A percentile compares a stretch with the other conserved stretches of the same genome.
Conservation (phyloP, 805 yeast species). For the Metschnikowia reukaufii region DNA sequence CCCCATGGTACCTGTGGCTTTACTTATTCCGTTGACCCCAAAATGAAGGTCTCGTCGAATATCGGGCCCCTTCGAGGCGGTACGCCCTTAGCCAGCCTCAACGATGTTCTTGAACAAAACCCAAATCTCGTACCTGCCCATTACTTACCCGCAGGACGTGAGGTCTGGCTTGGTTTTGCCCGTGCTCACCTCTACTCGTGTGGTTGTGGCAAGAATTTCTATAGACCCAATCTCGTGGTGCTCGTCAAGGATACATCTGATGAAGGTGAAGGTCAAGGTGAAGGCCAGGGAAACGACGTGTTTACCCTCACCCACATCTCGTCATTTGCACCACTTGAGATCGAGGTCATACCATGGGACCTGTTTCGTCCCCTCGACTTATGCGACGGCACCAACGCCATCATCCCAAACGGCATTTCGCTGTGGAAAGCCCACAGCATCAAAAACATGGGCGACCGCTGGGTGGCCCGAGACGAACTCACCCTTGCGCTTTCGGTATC, state of each 20-base stretch:
- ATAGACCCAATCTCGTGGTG: conserved; percentile 45
- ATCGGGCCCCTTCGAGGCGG: conserved; percentile 31
- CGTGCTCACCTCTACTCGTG: conserved; percentile 44
- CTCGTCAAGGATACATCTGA: conserved; percentile 27
- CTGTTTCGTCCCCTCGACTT: conserved; percentile 29
- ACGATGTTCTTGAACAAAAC: neutral
- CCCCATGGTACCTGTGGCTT: conserved; percentile 28
- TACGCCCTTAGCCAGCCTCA: conserved; percentile 19
- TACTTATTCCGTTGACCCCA: conserved; percentile 6
- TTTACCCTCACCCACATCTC: conserved; percentile 32
- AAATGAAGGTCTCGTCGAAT: conserved; percentile 6
- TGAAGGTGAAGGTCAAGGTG: neutral
- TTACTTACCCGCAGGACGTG: conserved; percentile 28
- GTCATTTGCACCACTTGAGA: conserved; percentile 32
- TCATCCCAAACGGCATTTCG: conserved; percentile 48
- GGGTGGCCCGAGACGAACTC: conserved; percentile 26
- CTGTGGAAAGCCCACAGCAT: conserved; percentile 31
- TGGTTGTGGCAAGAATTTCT: conserved; percentile 45
- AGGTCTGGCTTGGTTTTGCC: conserved; percentile 49
- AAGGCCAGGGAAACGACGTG: conserved; percentile 19
- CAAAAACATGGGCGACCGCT: conserved; percentile 4
- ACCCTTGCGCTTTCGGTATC: conserved; percentile 38
- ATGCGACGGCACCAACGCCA: conserved; percentile 39
- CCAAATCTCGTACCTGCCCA: neutral
- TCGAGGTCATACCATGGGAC: conserved; percentile 36